Evolutionary conservation across 2,329 filamentous ascomycete genomes (phyloP).

Genomic region (Colletotrichum sp.): DNA sequence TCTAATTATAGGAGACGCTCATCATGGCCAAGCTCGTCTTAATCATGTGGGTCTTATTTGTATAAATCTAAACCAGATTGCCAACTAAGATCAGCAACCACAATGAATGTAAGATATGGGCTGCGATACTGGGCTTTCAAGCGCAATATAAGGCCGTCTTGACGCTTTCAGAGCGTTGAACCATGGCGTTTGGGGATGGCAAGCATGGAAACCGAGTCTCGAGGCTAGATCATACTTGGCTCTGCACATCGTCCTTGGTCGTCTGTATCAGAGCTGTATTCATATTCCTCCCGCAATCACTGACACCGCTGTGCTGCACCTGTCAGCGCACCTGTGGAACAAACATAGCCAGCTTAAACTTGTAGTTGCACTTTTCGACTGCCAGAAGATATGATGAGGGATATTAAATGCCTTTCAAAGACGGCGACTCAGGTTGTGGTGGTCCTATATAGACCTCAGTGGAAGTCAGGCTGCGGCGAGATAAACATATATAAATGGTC

Average conservation of each 20-base stretch:
- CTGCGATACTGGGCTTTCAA: no score
- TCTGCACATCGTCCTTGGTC: neutral
- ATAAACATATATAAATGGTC: accelerated
- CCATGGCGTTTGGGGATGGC: neutral
- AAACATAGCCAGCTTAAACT: no score
- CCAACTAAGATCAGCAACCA: no score
- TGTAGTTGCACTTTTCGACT: no score
- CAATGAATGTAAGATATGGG: no score
- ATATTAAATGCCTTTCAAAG: no score
- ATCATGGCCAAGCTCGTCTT: accelerated
- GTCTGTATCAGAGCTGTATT: neutral
- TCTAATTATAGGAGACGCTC: accelerated
- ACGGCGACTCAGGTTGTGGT: accelerated
- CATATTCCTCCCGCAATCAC: neutral
- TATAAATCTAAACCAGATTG: accelerated
- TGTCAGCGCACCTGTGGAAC: neutral
- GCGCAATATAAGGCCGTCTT: no score
- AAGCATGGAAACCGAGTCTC: accelerated
- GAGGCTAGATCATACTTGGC: accelerated
- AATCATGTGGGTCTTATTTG: accelerated
- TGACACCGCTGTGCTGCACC: neutral
- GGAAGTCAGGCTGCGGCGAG: no score
- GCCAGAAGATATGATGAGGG: no score
- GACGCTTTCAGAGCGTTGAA: no score
- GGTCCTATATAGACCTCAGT: neutral